Evolutionary conservation across 2,329 filamentous ascomycete species (phyloP), one percentile per base, ranked within the genome.

Genomic region (Hypoxylon sp.): DNA sequence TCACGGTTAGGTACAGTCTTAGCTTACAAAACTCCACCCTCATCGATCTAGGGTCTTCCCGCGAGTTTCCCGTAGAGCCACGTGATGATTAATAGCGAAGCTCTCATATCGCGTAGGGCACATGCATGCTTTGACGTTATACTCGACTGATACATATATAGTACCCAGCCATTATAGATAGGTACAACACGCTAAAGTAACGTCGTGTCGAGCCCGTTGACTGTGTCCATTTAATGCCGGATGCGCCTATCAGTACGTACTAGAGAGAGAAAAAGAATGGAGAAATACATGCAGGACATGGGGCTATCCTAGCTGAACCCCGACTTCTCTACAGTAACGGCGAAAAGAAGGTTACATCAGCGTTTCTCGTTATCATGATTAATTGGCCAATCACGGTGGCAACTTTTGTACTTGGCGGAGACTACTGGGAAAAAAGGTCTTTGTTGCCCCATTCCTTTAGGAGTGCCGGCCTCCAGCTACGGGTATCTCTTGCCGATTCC

Each of bases 231-330:
- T 5, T 35, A 40, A 40, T 35, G 51, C 35, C 20, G 42, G 63
- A 53, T 64, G 60, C 56, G 60, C 60, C 68, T 65, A 70, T 68
- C 61, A 65, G 49, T 69, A 63, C 61, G 61, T 68, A 66, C 58
- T 42, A 7, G 40, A 25, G 27, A 20, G 46, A 33, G 49, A 20
- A 50, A 33, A 61, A 50, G 58, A 27, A 54, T 44, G 33, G 42
- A 17, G 33, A 53, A 56, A 49, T n/a, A 33, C 4, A 20, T 20
- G 20, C 20, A 20, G 20, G n/a, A 20, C 57, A 46, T 31, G 58
- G 64, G 50, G 7, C n/a, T 40, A 66, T 64, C 56, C 54, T 35
- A 59, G 63, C 35, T 59, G 60, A 69, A 61, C 67, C 60, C 55
- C 58, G 58, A 20, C 33, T 58, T 61, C 20, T 20, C 20, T 20